Evolutionary conservation across 257 asterid genomes (phyloP).

Genomic region (Nyctanthes arbortristis): DNA sequence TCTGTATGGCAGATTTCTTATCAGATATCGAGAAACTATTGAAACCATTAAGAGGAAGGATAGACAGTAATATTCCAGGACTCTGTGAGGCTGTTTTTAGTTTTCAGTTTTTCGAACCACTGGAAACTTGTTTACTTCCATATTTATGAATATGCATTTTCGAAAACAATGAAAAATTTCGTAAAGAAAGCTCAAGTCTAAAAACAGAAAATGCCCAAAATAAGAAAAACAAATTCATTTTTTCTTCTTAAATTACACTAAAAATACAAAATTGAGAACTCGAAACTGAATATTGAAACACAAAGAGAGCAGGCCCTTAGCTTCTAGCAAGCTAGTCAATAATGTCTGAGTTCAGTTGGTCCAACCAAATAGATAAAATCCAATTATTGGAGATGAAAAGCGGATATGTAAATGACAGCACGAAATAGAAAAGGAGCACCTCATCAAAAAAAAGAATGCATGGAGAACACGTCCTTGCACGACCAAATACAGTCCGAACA

Average conservation of each 20-base stretch:
- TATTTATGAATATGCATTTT: too few relatives aligned
- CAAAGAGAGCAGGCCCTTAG: background rate
- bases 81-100: too few relatives aligned
- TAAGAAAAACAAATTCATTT: too few relatives aligned
- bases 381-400: background rate
- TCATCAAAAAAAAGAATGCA: conserved; percentile 94
- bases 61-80: too few relatives aligned
- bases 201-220: too few relatives aligned
- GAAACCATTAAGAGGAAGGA: background rate
- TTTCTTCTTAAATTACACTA: too few relatives aligned
- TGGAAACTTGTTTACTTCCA: too few relatives aligned
- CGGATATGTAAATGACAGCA: background rate
- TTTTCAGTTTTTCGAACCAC: too few relatives aligned
- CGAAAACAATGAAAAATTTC: too few relatives aligned
- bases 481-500: conserved; percentile 72
- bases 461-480: conserved; percentile 95
- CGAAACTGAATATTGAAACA: too few relatives aligned
- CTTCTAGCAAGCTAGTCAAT: background rate
- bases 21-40: background rate
- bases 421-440: conserved; percentile 40
- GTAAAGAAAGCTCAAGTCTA: too few relatives aligned
- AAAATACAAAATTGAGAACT: too few relatives aligned
- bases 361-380: background rate
- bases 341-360: background rate
- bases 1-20: background rate